These are phyloP conservation scores for Phycomyces blakesleeanus DNA, from an alignment of 192 early-diverging fungal genomes.

Conservation along the genomic window DNA sequence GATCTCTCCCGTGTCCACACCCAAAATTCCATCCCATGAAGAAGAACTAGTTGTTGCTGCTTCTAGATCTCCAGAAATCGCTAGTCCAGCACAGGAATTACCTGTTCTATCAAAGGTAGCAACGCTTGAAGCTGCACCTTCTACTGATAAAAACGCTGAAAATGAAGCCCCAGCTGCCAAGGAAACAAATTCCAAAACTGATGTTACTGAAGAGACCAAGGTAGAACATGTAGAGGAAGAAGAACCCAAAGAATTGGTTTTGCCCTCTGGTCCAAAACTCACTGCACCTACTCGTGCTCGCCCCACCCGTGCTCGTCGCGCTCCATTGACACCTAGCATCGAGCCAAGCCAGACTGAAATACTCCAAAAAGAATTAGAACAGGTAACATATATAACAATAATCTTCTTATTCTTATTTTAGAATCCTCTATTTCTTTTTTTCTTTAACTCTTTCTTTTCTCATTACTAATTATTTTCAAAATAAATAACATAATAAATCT, in stretches of 20 bases:
- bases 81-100: neutral
- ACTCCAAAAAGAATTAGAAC: constrained; percentile 21
- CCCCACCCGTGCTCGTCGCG: constrained; percentile 15
- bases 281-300: constrained; percentile 24
- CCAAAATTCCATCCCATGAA: neutral
- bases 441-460: too few species aligned
- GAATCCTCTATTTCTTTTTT: too few species aligned
- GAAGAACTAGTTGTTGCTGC: neutral
- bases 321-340: constrained; percentile 5
- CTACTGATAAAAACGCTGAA: constrained; percentile 1
- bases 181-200: neutral
- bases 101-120: neutral
- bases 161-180: neutral
- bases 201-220: neutral
- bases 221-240: neutral
- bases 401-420: too few species aligned
- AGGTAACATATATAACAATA: constrained; percentile 7
- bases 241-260: neutral
- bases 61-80: neutral
- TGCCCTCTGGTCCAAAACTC: constrained; percentile 26
- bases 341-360: constrained; percentile 31
- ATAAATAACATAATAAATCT: too few species aligned
- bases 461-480: too few species aligned
- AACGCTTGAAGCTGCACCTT: neutral
- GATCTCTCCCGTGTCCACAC: too few species aligned